Percentiles rank a stretch among this genome's conserved stretches.
Evolutionary conservation across 768 basidiomycete genomes (phyloP).

Genomic region (Sporobolomyces roseus): DNA sequence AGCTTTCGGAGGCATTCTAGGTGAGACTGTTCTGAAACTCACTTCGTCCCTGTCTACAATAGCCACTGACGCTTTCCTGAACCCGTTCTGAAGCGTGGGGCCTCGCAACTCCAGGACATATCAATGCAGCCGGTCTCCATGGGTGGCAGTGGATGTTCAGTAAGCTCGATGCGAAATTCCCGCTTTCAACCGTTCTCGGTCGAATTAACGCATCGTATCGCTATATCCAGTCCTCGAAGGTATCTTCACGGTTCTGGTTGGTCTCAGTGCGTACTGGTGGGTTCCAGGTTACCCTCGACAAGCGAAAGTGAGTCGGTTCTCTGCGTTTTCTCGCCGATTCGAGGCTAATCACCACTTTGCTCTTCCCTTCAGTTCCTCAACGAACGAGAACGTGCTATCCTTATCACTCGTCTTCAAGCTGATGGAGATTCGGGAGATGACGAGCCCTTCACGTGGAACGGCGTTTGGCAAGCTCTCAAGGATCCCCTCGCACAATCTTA

Average conservation of each 20-base stretch:
- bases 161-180: not conserved
- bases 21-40: no score
- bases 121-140: conserved; percentile 41
- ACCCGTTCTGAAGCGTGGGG: no score
- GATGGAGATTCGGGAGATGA: conserved; percentile 59
- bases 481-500: conserved; percentile 64
- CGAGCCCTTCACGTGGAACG: conserved; percentile 60
- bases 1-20: conserved; percentile 35
- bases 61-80: no score
- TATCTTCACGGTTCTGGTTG: conserved; percentile 57
- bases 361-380: conserved; percentile 53
- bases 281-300: conserved; percentile 62
- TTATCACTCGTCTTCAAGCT: conserved; percentile 55
- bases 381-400: conserved; percentile 55
- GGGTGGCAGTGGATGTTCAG: conserved; percentile 46
- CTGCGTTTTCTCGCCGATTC: not conserved
- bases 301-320: conserved; percentile 49
- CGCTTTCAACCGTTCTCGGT: not conserved
- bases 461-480: conserved; percentile 52
- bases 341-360: not conserved
- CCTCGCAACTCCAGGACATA: conserved; percentile 27
- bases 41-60: no score
- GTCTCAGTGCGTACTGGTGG: conserved; percentile 51
- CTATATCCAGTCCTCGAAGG: not conserved
- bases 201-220: not conserved